phyloP scores from a whole-genome alignment of 2,329 filamentous ascomycete species.

The Cladosporium sp. region DNA sequence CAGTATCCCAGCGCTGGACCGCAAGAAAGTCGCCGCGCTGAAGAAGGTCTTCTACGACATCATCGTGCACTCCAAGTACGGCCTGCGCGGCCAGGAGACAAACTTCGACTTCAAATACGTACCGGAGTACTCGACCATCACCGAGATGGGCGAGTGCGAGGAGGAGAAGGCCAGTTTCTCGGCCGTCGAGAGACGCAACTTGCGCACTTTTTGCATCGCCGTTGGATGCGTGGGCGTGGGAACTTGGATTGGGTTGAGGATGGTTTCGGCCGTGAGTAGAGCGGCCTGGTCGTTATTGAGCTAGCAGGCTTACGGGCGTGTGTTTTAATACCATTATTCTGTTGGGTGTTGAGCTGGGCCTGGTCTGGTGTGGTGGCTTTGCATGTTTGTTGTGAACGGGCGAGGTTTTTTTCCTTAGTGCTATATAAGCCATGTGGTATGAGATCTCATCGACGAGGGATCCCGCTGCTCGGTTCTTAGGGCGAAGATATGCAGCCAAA shows the following conservation, averaged over 20 bases:
- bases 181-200: slow-evolving; percentile 44
- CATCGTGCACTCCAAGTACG: slow-evolving; percentile 60
- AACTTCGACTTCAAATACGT: slow-evolving; percentile 69
- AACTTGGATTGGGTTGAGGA: slow-evolving; percentile 17
- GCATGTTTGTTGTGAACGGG: no score
- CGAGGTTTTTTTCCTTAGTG: not conserved
- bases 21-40: slow-evolving; percentile 48
- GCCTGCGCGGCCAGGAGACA: slow-evolving; percentile 56
- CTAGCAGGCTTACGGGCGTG: not conserved
- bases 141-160: slow-evolving; percentile 41
- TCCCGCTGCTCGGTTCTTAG: no score
- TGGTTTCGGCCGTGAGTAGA: slow-evolving; percentile 19
- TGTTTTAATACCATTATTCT: not conserved
- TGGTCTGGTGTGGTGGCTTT: not conserved
- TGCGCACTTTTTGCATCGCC: slow-evolving; percentile 42
- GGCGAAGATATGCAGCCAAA: no score
- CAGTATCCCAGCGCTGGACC: slow-evolving; percentile 44
- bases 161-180: slow-evolving; percentile 35
- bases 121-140: slow-evolving; percentile 50
- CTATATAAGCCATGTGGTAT: not conserved
- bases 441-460: not conserved
- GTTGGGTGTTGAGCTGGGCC: not conserved
- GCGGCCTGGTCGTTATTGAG: slow-evolving; percentile 14
- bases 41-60: slow-evolving; percentile 54
- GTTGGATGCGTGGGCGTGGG: slow-evolving; percentile 20